Base-by-base conservation (phyloP, 2,329 filamentous ascomycete genomes). In the Pseudomassariella vexata region DNA sequence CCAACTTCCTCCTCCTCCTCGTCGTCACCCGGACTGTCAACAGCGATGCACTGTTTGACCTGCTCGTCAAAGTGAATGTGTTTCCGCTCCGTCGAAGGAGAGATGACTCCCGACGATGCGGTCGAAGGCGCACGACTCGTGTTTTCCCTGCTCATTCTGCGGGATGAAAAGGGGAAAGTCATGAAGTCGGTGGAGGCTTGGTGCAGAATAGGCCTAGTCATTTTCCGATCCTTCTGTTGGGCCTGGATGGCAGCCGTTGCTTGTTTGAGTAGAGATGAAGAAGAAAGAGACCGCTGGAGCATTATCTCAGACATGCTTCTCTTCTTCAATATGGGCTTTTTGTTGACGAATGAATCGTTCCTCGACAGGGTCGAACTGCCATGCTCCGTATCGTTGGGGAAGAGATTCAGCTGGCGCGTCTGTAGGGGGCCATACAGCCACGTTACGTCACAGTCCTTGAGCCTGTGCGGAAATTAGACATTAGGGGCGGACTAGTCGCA, bases 1-100 rank as follows among this genome's bases (percentile, higher is more conserved):
- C 72, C 71, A 4, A 68, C 60, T 16, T 78, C 72, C 9, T 86
- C 79, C 10, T 84, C 78, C 9, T 84, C 78, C 18, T 84, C 78
- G 28, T 89, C 82, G 16, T 82, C 81, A 42, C 85, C 79, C 61
- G 94, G 94, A 46, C 79, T 73, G 20, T 96, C 89, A 19, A 98
- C 77, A 6, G 92, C 92, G 43, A 95, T 95, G 55, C 89, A 95
- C 55, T 96, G 90, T 55, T 89, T 82, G 3, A 98, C 92, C 60
- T 90, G 85, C 52, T 95, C 85, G 53, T 95, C 92, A 58, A 98
- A 98, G 51, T 94, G 86, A 44, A 98, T 96, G 55, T 95, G 90
- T 39, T 81, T 88, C 49, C 79, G 75, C 48, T 83, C 81, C 6
- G 74, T 59, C 64, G 76, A 61, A 37, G 87, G 59, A 53, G 80